Base-by-base conservation (phyloP, 495 filamentous ascomycete genomes). In the Thermochaetoides thermophila region DNA sequence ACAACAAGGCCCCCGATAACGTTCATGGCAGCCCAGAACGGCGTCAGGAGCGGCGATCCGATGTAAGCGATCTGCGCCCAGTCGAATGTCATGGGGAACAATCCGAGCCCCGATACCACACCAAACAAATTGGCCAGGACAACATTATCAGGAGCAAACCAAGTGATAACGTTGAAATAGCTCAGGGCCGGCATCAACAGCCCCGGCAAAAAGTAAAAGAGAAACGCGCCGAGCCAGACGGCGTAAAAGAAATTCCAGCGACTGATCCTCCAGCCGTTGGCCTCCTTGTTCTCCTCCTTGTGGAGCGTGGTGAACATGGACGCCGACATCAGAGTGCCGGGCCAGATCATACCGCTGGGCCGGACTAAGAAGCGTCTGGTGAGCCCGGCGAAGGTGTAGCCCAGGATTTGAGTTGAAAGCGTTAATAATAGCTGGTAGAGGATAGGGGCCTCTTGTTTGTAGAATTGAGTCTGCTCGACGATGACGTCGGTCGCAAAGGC, bases 51-150 rank as follows among this genome's bases (percentile, higher is more conserved):
- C 0, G 85, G 85, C 18, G 81, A 89, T 9, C 81, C 81, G 39
- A 87, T 91, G 44, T 85, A 92, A 7, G 86, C 83, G 26, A 94
- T 76, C 56, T 93, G 86, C 0, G 80, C 74, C 85, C 85, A 94
- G 57, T 94, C 85, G 39, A 94, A 93, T 0, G 85, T 93, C 45
- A 94, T 45, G 3, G 86, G 74, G 31, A 89, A 87, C 38, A 94
- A 64, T 2, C 84, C 84, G 25, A 92, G 61, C 15, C 84, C 84
- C 3, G 84, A 86, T n/a, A 72, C 60, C 20, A 86, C 77, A 3
- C 84, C 84, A 41, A 91, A 89, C 41, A 89, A 48, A 48, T 87
- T 86, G 16, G 83, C 77, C 19, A 87, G 57, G 5, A 84, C 70
- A 16, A 77, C 71, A 44, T 75, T 85, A 17, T 78, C 51, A 1